Conservation (phyloP, 306 rosid genomes). For the Astragalus glycyphyllos region DNA sequence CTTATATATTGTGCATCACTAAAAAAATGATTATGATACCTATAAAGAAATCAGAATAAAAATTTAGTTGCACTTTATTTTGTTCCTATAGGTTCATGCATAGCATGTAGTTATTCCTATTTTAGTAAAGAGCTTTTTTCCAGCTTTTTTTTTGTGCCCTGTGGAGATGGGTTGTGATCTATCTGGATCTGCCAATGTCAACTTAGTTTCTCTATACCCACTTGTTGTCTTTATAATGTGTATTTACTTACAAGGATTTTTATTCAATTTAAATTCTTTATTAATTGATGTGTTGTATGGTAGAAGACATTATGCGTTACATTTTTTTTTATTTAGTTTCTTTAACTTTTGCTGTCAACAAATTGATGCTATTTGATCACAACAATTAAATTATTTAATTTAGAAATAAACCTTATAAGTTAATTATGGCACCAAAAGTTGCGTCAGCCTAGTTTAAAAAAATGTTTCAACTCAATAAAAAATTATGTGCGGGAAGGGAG, state of each 20-base stretch:
- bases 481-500: slow-evolving; percentile 1
- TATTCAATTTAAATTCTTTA: slow-evolving; percentile 1
- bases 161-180: slow-evolving; percentile 43
- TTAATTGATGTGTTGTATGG: slow-evolving; percentile 20
- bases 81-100: slow-evolving; percentile 43
- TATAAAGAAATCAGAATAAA: slow-evolving; percentile 27
- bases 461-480: slow-evolving; percentile 34
- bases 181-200: slow-evolving; percentile 46
- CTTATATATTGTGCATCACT: slow-evolving; percentile 40
- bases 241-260: slow-evolving; percentile 15
- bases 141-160: slow-evolving; percentile 9
- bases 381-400: slow-evolving; percentile 7
- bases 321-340: background rate
- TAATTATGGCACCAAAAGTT: slow-evolving; percentile 34
- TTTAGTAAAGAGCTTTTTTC: slow-evolving; percentile 11
- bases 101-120: slow-evolving; percentile 40
- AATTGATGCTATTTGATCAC: slow-evolving; percentile 22
- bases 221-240: slow-evolving; percentile 21
- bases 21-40: slow-evolving; percentile 31
- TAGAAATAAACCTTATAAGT: slow-evolving; percentile 15
- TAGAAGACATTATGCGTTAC: slow-evolving; percentile 2
- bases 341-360: slow-evolving; percentile 31
- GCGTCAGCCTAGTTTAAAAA: slow-evolving; percentile 12
- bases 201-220: slow-evolving; percentile 43
- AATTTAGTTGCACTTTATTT: slow-evolving; percentile 37